Percentiles rank a stretch among this genome's conserved stretches.
These are phyloP conservation scores for Schizosaccharomyces pombe DNA, from an alignment of 805 yeast species.

Conservation along the genomic window DNA sequence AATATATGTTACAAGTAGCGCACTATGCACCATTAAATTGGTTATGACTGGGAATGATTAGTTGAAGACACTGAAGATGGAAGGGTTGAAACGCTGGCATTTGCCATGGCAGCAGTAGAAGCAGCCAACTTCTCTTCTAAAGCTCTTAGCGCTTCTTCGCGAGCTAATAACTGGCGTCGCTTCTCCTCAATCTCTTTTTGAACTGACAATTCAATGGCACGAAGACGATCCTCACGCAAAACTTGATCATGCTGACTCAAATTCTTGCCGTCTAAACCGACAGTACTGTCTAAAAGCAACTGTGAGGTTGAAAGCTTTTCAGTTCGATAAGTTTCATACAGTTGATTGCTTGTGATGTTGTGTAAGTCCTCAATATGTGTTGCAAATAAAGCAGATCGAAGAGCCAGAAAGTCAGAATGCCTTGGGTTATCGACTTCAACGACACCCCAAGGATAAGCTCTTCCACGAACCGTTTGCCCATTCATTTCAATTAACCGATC, in stretches of 20 bases:
- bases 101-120: neutral
- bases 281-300: neutral
- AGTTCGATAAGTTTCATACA: constrained; percentile 56
- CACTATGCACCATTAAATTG: too few relatives aligned
- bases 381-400: constrained; percentile 12
- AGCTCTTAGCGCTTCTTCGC: neutral
- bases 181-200: constrained; percentile 3
- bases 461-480: constrained; percentile 33
- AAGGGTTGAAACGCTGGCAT: neutral
- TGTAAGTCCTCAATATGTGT: constrained; percentile 1
- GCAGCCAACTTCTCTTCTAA: constrained; percentile 1
- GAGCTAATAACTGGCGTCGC: constrained; percentile 2
- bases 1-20: too few relatives aligned
- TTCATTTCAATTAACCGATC: constrained; percentile 16
- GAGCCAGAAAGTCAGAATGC: constrained; percentile 67
- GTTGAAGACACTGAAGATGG: neutral
- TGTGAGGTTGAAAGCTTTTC: constrained; percentile 31
- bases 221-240: neutral
- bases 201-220: constrained; percentile 4
- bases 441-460: constrained; percentile 92
- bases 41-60: neutral
- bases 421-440: constrained; percentile 79
- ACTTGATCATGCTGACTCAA: neutral
- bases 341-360: neutral
- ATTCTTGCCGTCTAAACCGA: neutral